Base-by-base conservation (phyloP, 208 protist genomes). In the Crithidia fasciculata region DNA sequence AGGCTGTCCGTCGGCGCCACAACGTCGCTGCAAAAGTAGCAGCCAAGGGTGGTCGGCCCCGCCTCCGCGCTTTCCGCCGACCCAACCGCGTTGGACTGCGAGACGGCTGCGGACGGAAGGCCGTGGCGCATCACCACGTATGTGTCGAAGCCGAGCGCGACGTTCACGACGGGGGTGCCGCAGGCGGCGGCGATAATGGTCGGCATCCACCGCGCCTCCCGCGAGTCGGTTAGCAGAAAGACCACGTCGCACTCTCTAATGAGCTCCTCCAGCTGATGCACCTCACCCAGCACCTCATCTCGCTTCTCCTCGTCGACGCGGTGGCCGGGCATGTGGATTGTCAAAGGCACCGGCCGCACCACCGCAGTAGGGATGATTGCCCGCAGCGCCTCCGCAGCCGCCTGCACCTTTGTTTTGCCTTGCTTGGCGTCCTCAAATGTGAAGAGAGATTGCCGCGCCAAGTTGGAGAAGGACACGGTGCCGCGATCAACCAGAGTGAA, bases 11-110 rank as follows among this genome's bases (percentile, higher is more conserved):
- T 62, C 19, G 98, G 98, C 18, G 97, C 96, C 15, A 97, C 85
- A 5, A 99, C 88, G 72, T 99, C 98, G 73, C 97, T 98, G 87
- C 99, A 99, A 72, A 99, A 99, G 78, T 99, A 99, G 78, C 99
- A 99, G 39, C 98, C 98, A 5, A 99, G 68, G 6, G 62, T 52
- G 4, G 47, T 58, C 7, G 36, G 45, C 8, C 45, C 37, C 0
- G 60, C 16, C 49, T 28, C 72, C n/a, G 13, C 19, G 43, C 13
- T 43, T 4, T 15, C 64, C 5, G 44, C 47, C 8, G 8, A 54
- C n/a, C 9, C 39, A 15, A 79, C 67, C 15, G 50, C 74, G 55
- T 73, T 79, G 37, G 74, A 69, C 19, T 41, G 61, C 50, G 74
- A 74, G 41, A n/a, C 37, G 8, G 39, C n/a, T 28, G 55, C 54